Evolutionary conservation across 305 asterid species (phyloP), one percentile per base, ranked within the genome.

Genomic region (Fraxinus greggii): DNA sequence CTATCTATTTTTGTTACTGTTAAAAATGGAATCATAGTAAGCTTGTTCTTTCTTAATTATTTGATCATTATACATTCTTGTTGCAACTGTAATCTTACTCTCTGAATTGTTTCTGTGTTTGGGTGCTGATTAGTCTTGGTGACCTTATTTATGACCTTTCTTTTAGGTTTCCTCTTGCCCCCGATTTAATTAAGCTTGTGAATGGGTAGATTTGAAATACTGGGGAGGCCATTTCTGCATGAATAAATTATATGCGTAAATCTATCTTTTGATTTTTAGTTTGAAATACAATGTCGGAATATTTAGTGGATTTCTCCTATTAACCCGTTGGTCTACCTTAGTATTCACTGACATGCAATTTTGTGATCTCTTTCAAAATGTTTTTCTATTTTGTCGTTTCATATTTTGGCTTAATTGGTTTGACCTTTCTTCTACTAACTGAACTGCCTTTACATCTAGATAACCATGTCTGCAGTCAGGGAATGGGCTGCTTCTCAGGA

Each of bases 401-500:
- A 26, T 28, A 28, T 67, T 24, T 24, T 75, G 23, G 7, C 33
- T 24, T 26, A 76, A 45, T 42, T 76, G 26, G 17, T 45, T 24
- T 29, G 10, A 76, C 32, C 38, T 45, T 21, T 35, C 17, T 24
- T 63, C 81, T 69, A 79, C 84, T 63, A 80, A 35, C 78, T 4
- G 23, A 19, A 76, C 42, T 59, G 45, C 48, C 76, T 82, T 54
- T 76, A 77, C 77, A 75, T 90, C 89, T 80, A 95, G 99, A 95
- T 95, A 88, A 94, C 99, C 75, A 95, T 95, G 97, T 95, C 99
- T 0, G 99, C 98, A 1, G 98, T 95, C 80, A 89, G 99, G 88
- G 99, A 95, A 89, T 95, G 99, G 99, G 99, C 99, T 80, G 99
- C 98, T 84, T 92, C 99, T 79, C 98, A 92, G 84, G 97, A 92